Conservation (phyloP, 2,329 filamentous ascomycete genomes). For the Ceratocystis ficicola region DNA sequence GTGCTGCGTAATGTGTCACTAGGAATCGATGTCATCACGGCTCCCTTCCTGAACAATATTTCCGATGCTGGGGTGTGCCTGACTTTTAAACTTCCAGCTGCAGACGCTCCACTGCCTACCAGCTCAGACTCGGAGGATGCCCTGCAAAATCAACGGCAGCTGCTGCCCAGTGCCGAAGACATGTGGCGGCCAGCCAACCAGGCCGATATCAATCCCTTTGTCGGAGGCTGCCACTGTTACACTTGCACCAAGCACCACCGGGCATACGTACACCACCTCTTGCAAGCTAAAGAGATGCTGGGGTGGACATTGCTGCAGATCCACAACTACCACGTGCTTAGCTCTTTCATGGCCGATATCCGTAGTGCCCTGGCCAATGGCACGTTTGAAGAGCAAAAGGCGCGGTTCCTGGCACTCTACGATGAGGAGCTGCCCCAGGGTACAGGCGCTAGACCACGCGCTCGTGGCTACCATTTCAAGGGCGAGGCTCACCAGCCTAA, state of each 20-base stretch:
- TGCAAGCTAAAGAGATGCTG: conserved; percentile 89
- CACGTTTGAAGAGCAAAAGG: conserved; percentile 45
- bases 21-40: conserved; percentile 67
- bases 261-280: conserved; percentile 77
- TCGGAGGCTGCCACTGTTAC: conserved; percentile 61
- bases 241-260: conserved; percentile 72
- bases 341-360: conserved; percentile 59
- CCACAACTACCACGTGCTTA: conserved; percentile 70
- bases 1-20: conserved; percentile 62
- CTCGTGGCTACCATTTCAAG: conserved; percentile 73
- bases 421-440: conserved; percentile 58
- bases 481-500: conserved; percentile 52
- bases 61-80: conserved; percentile 82
- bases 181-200: conserved; percentile 59
- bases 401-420: conserved; percentile 44
- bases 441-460: conserved; percentile 64
- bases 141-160: neutral
- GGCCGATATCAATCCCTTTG: conserved; percentile 50
- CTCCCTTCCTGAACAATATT: conserved; percentile 60
- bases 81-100: conserved; percentile 58
- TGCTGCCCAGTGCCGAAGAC: conserved; percentile 55
- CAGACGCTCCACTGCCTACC: conserved; percentile 19
- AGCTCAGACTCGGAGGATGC: neutral
- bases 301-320: conserved; percentile 87
- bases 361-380: conserved; percentile 51